Conservation (phyloP, 2,329 filamentous ascomycete species). For the Sclerotinia sclerotiorum region DNA sequence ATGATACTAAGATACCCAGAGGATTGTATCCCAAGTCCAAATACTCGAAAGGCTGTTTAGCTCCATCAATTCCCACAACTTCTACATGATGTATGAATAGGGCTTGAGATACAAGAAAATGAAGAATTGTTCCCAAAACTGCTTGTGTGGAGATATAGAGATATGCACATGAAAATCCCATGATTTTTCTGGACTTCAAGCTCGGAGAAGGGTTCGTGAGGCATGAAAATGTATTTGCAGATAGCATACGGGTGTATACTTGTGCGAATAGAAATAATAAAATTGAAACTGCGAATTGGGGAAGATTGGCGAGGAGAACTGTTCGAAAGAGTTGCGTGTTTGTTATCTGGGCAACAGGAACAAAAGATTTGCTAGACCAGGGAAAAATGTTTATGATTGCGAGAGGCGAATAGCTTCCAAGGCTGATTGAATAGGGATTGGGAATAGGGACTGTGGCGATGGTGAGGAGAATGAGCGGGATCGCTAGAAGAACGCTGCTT, state of each 20-base stretch:
- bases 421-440: neutral
- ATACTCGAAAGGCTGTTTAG: neutral
- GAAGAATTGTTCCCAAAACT: neutral
- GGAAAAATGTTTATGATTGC: conserved; percentile 2
- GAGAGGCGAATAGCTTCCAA: conserved; percentile 5
- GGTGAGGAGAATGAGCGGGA: conserved; percentile 10
- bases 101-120: conserved; percentile 16
- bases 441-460: conserved; percentile 19
- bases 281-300: conserved; percentile 49
- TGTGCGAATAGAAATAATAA: conserved; percentile 48
- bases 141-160: neutral
- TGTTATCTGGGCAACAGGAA: neutral
- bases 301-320: conserved; percentile 47
- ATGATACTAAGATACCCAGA: conserved; percentile 9
- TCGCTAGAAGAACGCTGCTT: neutral
- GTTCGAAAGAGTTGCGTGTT: conserved; percentile 25
- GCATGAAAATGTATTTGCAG: conserved; percentile 46
- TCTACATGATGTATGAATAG: conserved; percentile 16
- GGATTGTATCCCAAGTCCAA: conserved; percentile 18
- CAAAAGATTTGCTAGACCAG: conserved; percentile 10
- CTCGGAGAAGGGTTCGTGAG: conserved; percentile 2
- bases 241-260: conserved; percentile 48
- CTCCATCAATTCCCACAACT: neutral
- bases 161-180: conserved; percentile 6
- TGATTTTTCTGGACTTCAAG: neutral